phyloP scores from a whole-genome alignment of 345 rosid species.

The thale cress (Arabidopsis thaliana) region TAIR10.1 NC_003070.9:10132501-10133000 shows the following conservation, averaged over 20 bases:
- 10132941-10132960: slow-evolving; percentile 1
- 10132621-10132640: not conserved
- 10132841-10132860: slow-evolving; percentile 88
- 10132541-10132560: not conserved
- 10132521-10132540: slow-evolving; percentile 80
- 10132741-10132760: not conserved
- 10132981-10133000: slow-evolving; percentile 76
- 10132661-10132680: not conserved
- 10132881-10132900: slow-evolving; percentile 79
- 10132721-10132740: not conserved
- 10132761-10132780: not conserved
- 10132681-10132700: slow-evolving; percentile 10
- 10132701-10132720: not conserved
- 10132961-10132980: slow-evolving; percentile 57
- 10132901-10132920: slow-evolving; percentile 21
- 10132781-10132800: not conserved
- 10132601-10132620: not conserved
- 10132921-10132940: not conserved
- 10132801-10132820: slow-evolving; percentile 9
- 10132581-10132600: slow-evolving; percentile 6
- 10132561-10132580: not conserved
- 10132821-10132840: slow-evolving; percentile 78
- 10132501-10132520: slow-evolving; percentile 72
- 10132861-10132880: slow-evolving; percentile 94
- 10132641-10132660: not conserved